Percentiles rank a stretch among this genome's conserved stretches.
These are phyloP conservation scores for Aquilaria yunnanensis DNA, from an alignment of 345 rosid species.

Conservation along the genomic window DNA sequence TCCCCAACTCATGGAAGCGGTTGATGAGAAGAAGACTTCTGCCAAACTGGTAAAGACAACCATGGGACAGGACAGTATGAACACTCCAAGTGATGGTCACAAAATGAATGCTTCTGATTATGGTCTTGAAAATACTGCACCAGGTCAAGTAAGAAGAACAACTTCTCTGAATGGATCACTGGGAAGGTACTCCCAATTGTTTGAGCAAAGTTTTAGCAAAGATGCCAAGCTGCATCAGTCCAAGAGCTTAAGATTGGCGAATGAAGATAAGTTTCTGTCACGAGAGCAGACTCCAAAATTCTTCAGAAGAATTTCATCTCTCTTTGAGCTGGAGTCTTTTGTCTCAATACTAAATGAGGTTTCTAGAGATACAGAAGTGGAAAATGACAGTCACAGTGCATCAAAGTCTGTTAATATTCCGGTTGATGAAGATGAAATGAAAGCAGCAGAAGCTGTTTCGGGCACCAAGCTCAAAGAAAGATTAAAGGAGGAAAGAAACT, in stretches of 20 bases:
- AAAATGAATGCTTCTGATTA: slow-evolving; percentile 14
- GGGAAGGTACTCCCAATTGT: slow-evolving; percentile 50
- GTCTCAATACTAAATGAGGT: slow-evolving; percentile 43
- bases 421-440: slow-evolving; percentile 17
- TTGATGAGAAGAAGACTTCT: too few species aligned
- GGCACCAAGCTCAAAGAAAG: slow-evolving; percentile 18
- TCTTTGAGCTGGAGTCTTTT: slow-evolving; percentile 68
- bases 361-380: slow-evolving; percentile 15
- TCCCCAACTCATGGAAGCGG: slow-evolving; percentile 5
- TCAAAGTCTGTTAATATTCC: slow-evolving; percentile 10
- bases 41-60: not conserved
- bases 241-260: slow-evolving; percentile 50
- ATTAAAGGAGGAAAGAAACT: slow-evolving; percentile 5
- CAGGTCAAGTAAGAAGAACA: slow-evolving; percentile 24
- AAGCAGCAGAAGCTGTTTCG: slow-evolving; percentile 17
- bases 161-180: slow-evolving; percentile 46
- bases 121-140: slow-evolving; percentile 12
- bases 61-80: slow-evolving; percentile 14
- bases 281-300: slow-evolving; percentile 27
- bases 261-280: slow-evolving; percentile 32
- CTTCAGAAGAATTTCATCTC: slow-evolving; percentile 67
- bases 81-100: slow-evolving; percentile 8
- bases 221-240: slow-evolving; percentile 41
- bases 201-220: slow-evolving; percentile 32
- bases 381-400: not conserved